Conservation (phyloP, 129 eudicot species). For the Pittosporum tobira region DNA sequence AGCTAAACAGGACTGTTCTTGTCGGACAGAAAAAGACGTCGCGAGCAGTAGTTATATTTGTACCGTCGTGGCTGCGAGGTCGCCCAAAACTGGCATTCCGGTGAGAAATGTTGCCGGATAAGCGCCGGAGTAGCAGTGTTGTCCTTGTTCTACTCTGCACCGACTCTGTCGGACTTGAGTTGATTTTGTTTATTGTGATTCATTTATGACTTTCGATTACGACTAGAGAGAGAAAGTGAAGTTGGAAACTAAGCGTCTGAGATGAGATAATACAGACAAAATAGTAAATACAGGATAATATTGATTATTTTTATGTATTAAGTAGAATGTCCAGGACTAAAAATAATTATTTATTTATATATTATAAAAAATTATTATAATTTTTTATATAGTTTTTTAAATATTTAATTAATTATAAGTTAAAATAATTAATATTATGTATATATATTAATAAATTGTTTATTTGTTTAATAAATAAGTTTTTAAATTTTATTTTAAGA, state of each 20-base stretch:
- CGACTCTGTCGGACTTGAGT: conserved; percentile 36
- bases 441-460: too few species aligned
- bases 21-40: conserved; percentile 1
- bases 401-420: too few species aligned
- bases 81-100: conserved; percentile 40
- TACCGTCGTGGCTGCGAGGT: background rate
- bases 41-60: conserved; percentile 20
- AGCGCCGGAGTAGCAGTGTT: conserved; percentile 9
- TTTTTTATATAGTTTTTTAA: too few species aligned
- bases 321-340: background rate
- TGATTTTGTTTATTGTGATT: conserved; percentile 25
- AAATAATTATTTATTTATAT: too few species aligned
- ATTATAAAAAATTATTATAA: too few species aligned
- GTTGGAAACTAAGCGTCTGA: too few species aligned
- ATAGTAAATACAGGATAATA: background rate
- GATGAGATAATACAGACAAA: background rate
- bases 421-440: too few species aligned
- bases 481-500: too few species aligned
- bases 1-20: conserved; percentile 1
- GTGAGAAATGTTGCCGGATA: conserved; percentile 29
- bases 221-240: conserved; percentile 6
- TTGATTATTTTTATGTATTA: background rate
- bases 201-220: conserved; percentile 26
- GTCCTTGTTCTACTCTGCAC: conserved; percentile 14
- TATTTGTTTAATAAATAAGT: too few species aligned